Base-by-base conservation (phyloP, 371 early-diverging fungal species). In the Sporodiniella umbellata region DNA sequence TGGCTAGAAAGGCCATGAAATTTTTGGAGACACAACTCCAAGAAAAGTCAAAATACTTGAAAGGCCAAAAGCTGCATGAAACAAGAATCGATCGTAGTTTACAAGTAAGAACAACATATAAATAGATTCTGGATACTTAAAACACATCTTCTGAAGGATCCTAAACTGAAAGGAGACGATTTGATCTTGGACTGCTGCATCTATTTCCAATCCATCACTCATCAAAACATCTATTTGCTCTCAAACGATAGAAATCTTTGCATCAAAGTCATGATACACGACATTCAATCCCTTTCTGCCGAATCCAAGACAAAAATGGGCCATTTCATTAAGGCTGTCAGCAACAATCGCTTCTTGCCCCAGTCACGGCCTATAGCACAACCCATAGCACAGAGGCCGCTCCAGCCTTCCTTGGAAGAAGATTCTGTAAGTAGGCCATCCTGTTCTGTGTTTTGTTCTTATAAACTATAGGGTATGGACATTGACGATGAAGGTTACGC, bases 241-340 rank as follows among this genome's bases (percentile, higher is more conserved):
- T 67, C 74, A 8, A 74, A 70, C 37, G 74, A 74, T 51, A 42
- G 70, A 21, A 74, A 74, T 23, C 49, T 74, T 2, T 64, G 61
- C 25, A 68, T 74, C n/a, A 67, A 74, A 45, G 70, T 63, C n/a
- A 70, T 74, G 68, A 49, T 74, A 3, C 74, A 74, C 45, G 63
- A 63, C 2, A 49, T 74, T 12, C 52, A 55, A 6, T 33, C 68
- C 0, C 31, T 74, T 10, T 70, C 74, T 0, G 47, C 69, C 0
- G 69, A 68, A 30, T 53, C 50, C 4, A 57, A 44, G 26, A 17
- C 30, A 0, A 53, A 55, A 25, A 56, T 68, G 55, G 51, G 51
- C 4, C 37, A 43, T 0, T 60, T 60, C 3, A 26, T 58, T 0
- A 60, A 6, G 15, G 4, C 37, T 2, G 37, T n/a, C n/a, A n/a